Conservation (phyloP, 2,329 filamentous ascomycete species). For the Blumeria hordei region DNA sequence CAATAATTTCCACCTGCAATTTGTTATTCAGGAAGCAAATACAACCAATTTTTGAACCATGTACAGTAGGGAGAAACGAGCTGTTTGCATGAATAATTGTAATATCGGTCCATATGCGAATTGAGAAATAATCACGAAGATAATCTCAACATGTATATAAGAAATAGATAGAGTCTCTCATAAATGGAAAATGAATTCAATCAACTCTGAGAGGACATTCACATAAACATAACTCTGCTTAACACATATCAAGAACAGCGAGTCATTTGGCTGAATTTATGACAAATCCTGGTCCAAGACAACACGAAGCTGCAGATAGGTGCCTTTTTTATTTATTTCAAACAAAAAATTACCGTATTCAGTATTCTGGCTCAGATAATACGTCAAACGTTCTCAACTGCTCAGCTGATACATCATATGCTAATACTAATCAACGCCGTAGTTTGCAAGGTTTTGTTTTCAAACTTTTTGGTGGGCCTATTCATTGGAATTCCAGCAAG, state of each 20-base stretch:
- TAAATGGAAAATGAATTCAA: no score
- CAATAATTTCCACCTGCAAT: no score
- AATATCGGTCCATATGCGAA: no score
- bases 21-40: no score
- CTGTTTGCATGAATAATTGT: no score
- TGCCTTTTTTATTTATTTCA: not conserved
- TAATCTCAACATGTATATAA: no score
- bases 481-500: not conserved
- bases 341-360: not conserved
- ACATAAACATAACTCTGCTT: no score
- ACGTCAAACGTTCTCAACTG: not conserved
- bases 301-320: not conserved
- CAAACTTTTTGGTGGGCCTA: not conserved
- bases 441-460: slow-evolving; percentile 1
- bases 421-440: not conserved
- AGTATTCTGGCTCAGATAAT: not conserved
- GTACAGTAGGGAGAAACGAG: no score
- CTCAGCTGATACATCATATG: not conserved
- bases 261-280: not conserved
- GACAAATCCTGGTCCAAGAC: not conserved
- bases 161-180: no score
- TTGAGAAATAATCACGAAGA: no score
- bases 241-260: not conserved
- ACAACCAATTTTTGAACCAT: no score
- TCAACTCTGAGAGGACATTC: no score